Percentiles rank a stretch among this genome's conserved stretches.
Evolutionary conservation across 108 stramenopile species (phyloP).

Genomic region (Skeletonema costatum): DNA sequence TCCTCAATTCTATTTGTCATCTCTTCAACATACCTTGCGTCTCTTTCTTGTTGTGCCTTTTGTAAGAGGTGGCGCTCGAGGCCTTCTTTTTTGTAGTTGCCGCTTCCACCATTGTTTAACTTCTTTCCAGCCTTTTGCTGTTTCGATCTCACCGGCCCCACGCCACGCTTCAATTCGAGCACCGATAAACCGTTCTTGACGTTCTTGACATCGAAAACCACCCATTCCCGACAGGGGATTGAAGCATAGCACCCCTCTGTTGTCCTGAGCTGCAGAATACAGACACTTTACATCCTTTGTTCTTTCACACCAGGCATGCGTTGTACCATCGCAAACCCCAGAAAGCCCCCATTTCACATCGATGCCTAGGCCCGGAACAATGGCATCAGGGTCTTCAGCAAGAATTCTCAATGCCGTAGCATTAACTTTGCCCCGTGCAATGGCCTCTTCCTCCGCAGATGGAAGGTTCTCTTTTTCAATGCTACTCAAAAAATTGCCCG

Average conservation of each 20-base stretch:
- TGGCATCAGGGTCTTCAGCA: conserved; percentile 3
- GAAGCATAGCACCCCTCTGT: conserved; percentile 32
- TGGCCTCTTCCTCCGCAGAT: background rate
- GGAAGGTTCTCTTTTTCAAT: background rate
- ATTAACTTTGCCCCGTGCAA: background rate
- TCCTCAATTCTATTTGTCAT: conserved; percentile 31
- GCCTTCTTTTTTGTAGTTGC: conserved; percentile 33
- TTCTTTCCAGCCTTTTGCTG: conserved; percentile 23
- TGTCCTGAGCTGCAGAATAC: conserved; percentile 28
- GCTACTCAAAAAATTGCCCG: background rate
- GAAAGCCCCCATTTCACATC: conserved; percentile 29
- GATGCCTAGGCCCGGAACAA: conserved; percentile 34
- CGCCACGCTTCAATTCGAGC: conserved; percentile 43
- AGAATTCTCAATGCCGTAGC: background rate
- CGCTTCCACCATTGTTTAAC: conserved; percentile 44
- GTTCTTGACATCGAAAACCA: conserved; percentile 34
- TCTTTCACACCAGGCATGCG: conserved; percentile 39
- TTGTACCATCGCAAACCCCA: conserved; percentile 34
- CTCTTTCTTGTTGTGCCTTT: conserved; percentile 1
- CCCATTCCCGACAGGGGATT: conserved; percentile 36
- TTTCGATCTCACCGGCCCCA: background rate
- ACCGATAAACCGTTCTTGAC: conserved; percentile 42
- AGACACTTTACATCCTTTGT: background rate
- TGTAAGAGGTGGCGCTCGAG: conserved; percentile 22
- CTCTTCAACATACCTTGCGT: conserved; percentile 1